phyloP scores from a whole-genome alignment of 495 filamentous ascomycete species.

The Penicillium ochrochloron region DNA sequence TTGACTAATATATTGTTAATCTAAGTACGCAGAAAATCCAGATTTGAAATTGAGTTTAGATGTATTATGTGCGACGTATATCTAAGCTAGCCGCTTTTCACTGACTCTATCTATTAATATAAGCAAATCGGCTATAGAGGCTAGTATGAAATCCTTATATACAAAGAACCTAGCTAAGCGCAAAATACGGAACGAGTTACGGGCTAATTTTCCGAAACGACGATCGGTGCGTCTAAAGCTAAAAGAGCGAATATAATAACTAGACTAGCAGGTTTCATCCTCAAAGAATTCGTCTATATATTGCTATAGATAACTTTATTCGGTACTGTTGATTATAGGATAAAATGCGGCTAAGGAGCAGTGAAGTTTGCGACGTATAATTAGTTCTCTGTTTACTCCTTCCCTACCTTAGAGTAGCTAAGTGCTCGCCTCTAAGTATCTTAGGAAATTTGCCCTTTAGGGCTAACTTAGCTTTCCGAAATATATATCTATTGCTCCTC shows the following conservation, averaged over 20 bases:
- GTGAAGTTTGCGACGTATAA: too few relatives aligned
- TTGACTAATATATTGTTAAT: background rate
- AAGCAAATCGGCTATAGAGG: slow-evolving; percentile 1
- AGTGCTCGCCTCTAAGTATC: too few relatives aligned
- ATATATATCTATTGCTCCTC: too few relatives aligned
- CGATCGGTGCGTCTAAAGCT: slow-evolving; percentile 8
- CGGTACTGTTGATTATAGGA: too few relatives aligned
- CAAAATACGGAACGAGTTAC: background rate
- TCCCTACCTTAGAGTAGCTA: too few relatives aligned
- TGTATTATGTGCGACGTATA: background rate
- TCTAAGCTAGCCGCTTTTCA: slow-evolving; percentile 1
- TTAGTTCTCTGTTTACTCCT: too few relatives aligned
- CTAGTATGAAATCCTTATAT: background rate
- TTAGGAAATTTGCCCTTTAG: too few relatives aligned
- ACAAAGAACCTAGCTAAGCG: background rate
- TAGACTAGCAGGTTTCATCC: background rate
- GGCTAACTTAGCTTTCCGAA: too few relatives aligned
- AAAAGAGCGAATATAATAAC: slow-evolving; percentile 1
- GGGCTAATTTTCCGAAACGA: slow-evolving; percentile 4
- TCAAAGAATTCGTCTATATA: background rate
- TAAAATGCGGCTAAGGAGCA: too few relatives aligned
- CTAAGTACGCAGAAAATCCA: slow-evolving; percentile 4
- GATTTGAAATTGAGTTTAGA: background rate
- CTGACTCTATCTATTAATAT: background rate
- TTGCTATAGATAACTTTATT: background rate